Evolutionary conservation across 73 alveolate species (phyloP).

Genomic region (Uronychia setigera): DNA sequence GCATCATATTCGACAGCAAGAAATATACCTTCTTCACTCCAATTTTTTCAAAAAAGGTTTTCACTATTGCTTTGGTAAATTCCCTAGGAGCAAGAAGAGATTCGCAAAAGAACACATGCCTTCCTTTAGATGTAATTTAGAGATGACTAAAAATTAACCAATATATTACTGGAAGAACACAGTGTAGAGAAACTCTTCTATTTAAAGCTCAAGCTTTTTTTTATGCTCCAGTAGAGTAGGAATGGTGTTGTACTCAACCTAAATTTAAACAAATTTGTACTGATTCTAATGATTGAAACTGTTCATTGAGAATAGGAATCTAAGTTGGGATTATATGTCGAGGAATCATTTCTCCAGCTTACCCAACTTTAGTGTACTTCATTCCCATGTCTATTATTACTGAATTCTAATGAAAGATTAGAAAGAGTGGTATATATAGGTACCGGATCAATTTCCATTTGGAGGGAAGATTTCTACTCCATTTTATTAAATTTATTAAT

Average conservation of each 20-base stretch:
- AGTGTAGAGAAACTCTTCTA: conserved; percentile 9
- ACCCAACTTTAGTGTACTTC: conserved; percentile 5
- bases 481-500: too few relatives aligned
- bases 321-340: conserved; percentile 1
- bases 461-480: neutral
- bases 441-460: neutral
- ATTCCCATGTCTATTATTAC: conserved; percentile 3
- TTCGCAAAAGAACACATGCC: neutral
- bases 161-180: neutral
- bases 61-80: neutral
- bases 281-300: neutral
- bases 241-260: neutral
- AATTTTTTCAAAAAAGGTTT: neutral
- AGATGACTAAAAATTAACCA: neutral
- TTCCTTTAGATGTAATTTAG: neutral
- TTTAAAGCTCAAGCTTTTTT: neutral
- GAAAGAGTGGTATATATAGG: neutral
- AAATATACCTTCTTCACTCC: neutral
- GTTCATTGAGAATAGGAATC: neutral
- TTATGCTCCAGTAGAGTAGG: neutral
- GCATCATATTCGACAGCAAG: neutral
- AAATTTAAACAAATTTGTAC: neutral
- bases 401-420: neutral
- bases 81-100: neutral
- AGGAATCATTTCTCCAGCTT: neutral